These are phyloP conservation scores for Fraxinus dipetala DNA, from an alignment of 305 asterid species.

Conservation along the genomic window DNA sequence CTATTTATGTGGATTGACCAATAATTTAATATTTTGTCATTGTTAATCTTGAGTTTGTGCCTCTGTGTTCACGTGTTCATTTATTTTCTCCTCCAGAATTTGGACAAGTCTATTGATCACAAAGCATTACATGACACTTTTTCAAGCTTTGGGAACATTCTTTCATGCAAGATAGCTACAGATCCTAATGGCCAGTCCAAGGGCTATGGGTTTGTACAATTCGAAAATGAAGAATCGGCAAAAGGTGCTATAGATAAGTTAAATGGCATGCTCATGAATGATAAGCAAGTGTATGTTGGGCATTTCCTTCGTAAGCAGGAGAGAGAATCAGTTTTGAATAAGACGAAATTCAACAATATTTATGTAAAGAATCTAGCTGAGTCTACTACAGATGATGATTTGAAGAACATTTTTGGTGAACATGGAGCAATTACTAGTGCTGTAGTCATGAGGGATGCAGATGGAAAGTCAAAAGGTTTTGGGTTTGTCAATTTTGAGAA, in stretches of 20 bases:
- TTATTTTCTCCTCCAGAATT: slow-evolving; percentile 39
- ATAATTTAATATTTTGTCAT: background rate
- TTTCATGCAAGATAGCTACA: slow-evolving; percentile 76
- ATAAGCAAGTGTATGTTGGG: slow-evolving; percentile 73
- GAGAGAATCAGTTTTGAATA: slow-evolving; percentile 38
- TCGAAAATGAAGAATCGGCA: slow-evolving; percentile 65
- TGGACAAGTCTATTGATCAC: slow-evolving; percentile 70
- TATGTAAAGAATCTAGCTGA: slow-evolving; percentile 72
- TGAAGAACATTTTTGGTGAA: slow-evolving; percentile 54
- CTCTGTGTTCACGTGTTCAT: background rate
- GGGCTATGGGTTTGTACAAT: slow-evolving; percentile 85
- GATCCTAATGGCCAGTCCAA: slow-evolving; percentile 61
- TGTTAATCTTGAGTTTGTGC: background rate
- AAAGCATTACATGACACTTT: slow-evolving; percentile 71
- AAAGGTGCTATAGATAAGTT: slow-evolving; percentile 64
- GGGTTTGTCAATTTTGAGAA: slow-evolving; percentile 77
- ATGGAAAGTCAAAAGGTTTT: slow-evolving; percentile 64
- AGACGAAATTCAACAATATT: slow-evolving; percentile 64
- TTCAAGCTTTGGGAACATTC: slow-evolving; percentile 66
- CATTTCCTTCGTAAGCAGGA: slow-evolving; percentile 74
- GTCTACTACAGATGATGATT: slow-evolving; percentile 58
- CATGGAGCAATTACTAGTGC: slow-evolving; percentile 71
- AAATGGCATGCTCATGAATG: slow-evolving; percentile 73
- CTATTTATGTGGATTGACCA: background rate
- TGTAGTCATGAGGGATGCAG: slow-evolving; percentile 73